phyloP scores from a whole-genome alignment of 2,329 filamentous ascomycete species.

The Xylaria arbuscula region DNA sequence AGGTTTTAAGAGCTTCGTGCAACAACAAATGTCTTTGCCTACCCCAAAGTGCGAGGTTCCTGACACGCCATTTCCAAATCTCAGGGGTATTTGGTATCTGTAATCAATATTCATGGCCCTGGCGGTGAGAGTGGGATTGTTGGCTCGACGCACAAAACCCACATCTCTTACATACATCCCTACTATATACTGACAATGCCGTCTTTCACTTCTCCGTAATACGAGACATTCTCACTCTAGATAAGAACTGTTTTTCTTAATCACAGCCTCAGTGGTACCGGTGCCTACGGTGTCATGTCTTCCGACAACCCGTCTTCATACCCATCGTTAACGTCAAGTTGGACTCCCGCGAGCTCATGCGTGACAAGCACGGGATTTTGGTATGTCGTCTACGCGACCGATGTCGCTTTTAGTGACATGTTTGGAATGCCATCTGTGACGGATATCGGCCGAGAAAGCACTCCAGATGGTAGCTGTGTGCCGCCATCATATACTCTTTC shows the following conservation, averaged over 20 bases:
- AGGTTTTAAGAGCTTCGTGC: too few relatives aligned
- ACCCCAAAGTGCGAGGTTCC: too few relatives aligned
- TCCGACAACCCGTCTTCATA: constrained; percentile 2
- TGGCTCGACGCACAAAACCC: background rate
- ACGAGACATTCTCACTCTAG: background rate
- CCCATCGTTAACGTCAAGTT: constrained; percentile 21
- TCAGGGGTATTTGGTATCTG: too few relatives aligned
- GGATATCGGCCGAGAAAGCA: constrained; percentile 19
- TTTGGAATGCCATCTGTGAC: constrained; percentile 32
- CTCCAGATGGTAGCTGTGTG: constrained; percentile 25
- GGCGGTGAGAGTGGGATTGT: too few relatives aligned
- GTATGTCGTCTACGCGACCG: constrained; percentile 23
- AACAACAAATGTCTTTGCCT: too few relatives aligned
- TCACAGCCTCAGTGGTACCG: background rate
- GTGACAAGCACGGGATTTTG: constrained; percentile 29
- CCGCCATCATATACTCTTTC: constrained; percentile 28
- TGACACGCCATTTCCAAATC: too few relatives aligned
- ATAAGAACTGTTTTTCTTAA: background rate
- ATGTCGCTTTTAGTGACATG: constrained; percentile 22
- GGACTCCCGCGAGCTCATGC: constrained; percentile 24
- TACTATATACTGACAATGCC: background rate
- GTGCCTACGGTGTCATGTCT: background rate
- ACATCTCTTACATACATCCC: background rate
- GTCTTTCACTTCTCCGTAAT: background rate
- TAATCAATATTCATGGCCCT: too few relatives aligned